Evolutionary conservation across 1,139 yeast species (phyloP).

Genomic region (Blastobotrys indianensis): DNA sequence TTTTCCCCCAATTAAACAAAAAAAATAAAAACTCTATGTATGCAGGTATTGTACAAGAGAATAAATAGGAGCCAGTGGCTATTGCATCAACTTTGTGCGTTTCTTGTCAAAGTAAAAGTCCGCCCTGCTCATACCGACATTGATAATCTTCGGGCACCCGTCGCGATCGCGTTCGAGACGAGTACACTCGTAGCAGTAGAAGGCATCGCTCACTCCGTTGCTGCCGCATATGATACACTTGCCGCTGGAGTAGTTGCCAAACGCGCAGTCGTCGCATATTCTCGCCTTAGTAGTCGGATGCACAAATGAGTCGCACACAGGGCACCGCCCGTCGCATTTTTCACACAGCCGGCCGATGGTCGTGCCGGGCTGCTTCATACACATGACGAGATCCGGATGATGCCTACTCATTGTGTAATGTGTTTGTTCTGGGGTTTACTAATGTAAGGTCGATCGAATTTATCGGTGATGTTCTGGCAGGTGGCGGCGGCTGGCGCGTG

Average conservation of each 20-base stretch:
- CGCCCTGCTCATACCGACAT: constrained; percentile 68
- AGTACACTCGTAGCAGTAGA: constrained; percentile 84
- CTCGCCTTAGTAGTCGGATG: constrained; percentile 67
- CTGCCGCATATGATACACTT: constrained; percentile 73
- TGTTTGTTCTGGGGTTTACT: neutral
- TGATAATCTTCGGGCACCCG: constrained; percentile 85
- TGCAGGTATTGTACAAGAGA: neutral
- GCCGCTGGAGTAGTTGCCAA: constrained; percentile 51
- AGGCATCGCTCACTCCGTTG: constrained; percentile 60
- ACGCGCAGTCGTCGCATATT: constrained; percentile 81
- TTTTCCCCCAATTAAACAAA: too few species aligned
- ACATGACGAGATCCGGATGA: constrained; percentile 79
- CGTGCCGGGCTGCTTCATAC: constrained; percentile 82
- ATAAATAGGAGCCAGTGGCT: neutral
- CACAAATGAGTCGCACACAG: constrained; percentile 82
- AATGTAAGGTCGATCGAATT: too few species aligned
- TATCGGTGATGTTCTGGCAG: neutral
- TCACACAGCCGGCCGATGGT: constrained; percentile 66
- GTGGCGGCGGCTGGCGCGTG: neutral
- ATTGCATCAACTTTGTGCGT: constrained; percentile 4
- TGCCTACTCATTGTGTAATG: constrained; percentile 67
- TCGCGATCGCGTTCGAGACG: constrained; percentile 74
- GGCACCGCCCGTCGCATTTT: constrained; percentile 89
- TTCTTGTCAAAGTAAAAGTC: constrained; percentile 62
- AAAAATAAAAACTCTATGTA: neutral